Evolutionary conservation across 2,329 filamentous ascomycete genomes (phyloP), one percentile per base, ranked within the genome.

Genomic region (Arthrobotrys musiformis): DNA sequence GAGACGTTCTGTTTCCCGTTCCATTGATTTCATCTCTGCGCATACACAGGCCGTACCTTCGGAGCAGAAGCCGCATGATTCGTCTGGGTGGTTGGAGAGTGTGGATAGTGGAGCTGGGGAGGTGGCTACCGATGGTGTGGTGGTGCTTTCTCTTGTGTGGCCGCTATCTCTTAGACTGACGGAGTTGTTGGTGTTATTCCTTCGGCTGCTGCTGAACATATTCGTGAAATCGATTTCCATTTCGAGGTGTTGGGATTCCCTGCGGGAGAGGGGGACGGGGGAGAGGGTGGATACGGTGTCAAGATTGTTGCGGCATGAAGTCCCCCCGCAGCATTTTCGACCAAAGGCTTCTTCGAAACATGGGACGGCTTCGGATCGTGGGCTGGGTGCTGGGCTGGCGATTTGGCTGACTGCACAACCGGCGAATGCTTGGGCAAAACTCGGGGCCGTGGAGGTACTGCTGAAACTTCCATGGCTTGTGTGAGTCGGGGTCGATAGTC

Each of bases 21-120:
- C 77, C 68, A 78, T 79, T 76, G 81, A 72, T 2, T 85, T 84
- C 84, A 87, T 86, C 79, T 94, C 92, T 24, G 92, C 92, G 83
- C 92, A 95, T 79, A 93, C 89, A 81, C 92, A 95, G 80, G 92
- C 92, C 0, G 91, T 93, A 3, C 91, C 92, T 75, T 94, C 91
- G 78, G 90, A 89, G 83, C 92, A 95, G 84, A 95, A 95, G 5
- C 92, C 92, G 82, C 92, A 95, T 19, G 89, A 88, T 80, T 94
- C 92, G 78, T 89, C 87, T 4, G 87, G 85, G 46, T 69, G 70
- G 44, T 67, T 62, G 35, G 62, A 63, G 4, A 82, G 80, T 61
- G 73, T 67, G 26, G 78, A 82, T 61, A 80, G 85, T 82, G 79
- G 86, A 85, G 81, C 86, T 85, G 68, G 88, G 85, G 81, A 91